Conservation (phyloP, 805 yeast species). For the Pichia gijzeniarum region DNA sequence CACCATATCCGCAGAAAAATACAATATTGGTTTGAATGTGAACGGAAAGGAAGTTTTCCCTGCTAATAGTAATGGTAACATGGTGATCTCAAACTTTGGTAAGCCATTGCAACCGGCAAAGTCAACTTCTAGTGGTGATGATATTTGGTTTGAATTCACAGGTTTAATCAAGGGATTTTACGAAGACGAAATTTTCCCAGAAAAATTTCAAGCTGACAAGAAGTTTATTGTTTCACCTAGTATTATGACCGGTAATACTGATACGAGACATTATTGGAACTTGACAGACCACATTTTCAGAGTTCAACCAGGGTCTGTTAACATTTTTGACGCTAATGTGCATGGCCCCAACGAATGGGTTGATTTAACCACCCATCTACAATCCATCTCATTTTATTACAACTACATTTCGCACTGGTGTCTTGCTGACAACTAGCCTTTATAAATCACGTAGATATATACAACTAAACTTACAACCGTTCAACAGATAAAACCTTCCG, state of each 20-base stretch:
- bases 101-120: slow-evolving; percentile 37
- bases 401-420: slow-evolving; percentile 14
- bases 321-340: slow-evolving; percentile 27
- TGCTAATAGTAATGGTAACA: slow-evolving; percentile 21
- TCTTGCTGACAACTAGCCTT: neutral
- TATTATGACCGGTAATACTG: slow-evolving; percentile 64
- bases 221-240: slow-evolving; percentile 44
- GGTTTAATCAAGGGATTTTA: slow-evolving; percentile 59
- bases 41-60: slow-evolving; percentile 28
- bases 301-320: slow-evolving; percentile 39
- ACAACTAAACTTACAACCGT: too few relatives aligned
- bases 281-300: slow-evolving; percentile 55
- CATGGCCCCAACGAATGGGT: slow-evolving; percentile 65
- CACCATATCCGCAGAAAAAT: slow-evolving; percentile 29
- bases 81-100: slow-evolving; percentile 17
- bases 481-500: too few relatives aligned
- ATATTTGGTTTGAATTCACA: slow-evolving; percentile 48
- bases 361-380: slow-evolving; percentile 51
- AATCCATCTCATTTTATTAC: slow-evolving; percentile 38
- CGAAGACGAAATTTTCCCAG: slow-evolving; percentile 41
- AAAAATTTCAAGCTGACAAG: slow-evolving; percentile 15
- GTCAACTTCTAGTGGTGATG: slow-evolving; percentile 36
- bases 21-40: slow-evolving; percentile 31
- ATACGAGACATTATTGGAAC: slow-evolving; percentile 58
- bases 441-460: too few relatives aligned